Conservation (phyloP, 1,139 yeast species). For the Entelexis sorbosivorans region DNA sequence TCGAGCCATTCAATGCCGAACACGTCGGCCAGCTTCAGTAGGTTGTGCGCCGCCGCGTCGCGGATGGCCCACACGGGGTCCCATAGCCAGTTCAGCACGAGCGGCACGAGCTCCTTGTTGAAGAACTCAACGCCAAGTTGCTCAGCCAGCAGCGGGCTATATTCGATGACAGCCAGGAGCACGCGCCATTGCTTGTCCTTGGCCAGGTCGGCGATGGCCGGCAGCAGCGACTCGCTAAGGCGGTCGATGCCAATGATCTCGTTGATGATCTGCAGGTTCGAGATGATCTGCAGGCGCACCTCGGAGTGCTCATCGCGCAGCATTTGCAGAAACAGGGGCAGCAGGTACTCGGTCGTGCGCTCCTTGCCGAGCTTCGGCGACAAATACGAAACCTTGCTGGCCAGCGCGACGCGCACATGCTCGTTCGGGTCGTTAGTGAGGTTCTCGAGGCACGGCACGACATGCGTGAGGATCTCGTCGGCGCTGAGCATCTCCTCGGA, state of each 20-base stretch:
- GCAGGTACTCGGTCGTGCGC: conserved; percentile 64
- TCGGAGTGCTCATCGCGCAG: conserved; percentile 94
- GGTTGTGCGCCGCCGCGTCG: conserved; percentile 85
- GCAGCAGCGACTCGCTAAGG: conserved; percentile 75
- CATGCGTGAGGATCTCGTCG: conserved; percentile 51
- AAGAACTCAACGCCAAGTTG: conserved; percentile 90
- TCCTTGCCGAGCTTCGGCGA: conserved; percentile 83
- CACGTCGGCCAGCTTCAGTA: conserved; percentile 66
- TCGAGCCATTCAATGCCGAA: conserved; percentile 95
- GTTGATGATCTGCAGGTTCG: conserved; percentile 81
- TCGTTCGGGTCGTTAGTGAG: conserved; percentile 87
- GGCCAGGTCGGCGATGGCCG: conserved; percentile 93
- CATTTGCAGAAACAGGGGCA: conserved; percentile 88
- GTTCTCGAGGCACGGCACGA: conserved; percentile 74
- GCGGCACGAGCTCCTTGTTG: conserved; percentile 77
- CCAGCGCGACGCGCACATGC: conserved; percentile 84
- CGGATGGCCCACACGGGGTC: conserved; percentile 94
- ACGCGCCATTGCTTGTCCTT: conserved; percentile 98
- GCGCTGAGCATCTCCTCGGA: conserved; percentile 33
- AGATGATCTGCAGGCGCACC: conserved; percentile 86
- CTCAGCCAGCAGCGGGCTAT: conserved; percentile 90
- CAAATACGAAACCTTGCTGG: conserved; percentile 73
- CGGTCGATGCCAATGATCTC: conserved; percentile 88
- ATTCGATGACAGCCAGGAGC: conserved; percentile 90
- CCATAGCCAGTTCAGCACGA: conserved; percentile 97